A percentile compares a stretch with the other conserved stretches of the same genome.
Conservation (phyloP, 768 basidiomycete species). For the Mycena crocata region DNA sequence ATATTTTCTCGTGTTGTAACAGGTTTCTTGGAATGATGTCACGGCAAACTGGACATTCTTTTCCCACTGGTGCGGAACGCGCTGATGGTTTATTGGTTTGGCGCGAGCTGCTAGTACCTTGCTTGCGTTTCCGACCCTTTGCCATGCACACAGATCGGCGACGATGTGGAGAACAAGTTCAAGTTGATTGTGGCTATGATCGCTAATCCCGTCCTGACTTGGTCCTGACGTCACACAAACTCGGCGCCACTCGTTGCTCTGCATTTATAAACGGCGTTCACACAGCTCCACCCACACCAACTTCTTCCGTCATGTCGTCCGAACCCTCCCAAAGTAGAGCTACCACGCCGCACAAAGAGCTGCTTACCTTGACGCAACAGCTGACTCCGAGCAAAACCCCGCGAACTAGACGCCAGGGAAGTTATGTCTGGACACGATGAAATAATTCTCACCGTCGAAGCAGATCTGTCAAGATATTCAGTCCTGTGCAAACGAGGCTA, state of each 20-base stretch:
- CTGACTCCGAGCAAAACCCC: constrained; percentile 1
- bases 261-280: neutral
- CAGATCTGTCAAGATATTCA: constrained; percentile 5
- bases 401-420: neutral
- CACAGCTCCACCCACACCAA: neutral
- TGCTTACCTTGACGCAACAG: constrained; percentile 2
- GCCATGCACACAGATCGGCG: neutral
- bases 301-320: neutral
- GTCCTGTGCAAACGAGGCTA: neutral
- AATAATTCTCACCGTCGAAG: neutral
- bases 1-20: constrained; percentile 1
- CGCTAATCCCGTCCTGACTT: neutral
- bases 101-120: neutral
- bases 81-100: neutral
- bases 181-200: neutral
- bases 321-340: neutral
- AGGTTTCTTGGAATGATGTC: neutral
- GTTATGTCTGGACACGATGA: neutral
- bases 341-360: neutral
- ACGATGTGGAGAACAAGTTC: neutral
- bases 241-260: neutral
- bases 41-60: neutral
- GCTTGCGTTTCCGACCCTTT: constrained; percentile 2
- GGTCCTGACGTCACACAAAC: constrained; percentile 1
- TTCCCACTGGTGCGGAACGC: neutral